These are phyloP conservation scores for Brassica juncea DNA, from an alignment of 345 rosid genomes.

Conservation along the genomic window DNA sequence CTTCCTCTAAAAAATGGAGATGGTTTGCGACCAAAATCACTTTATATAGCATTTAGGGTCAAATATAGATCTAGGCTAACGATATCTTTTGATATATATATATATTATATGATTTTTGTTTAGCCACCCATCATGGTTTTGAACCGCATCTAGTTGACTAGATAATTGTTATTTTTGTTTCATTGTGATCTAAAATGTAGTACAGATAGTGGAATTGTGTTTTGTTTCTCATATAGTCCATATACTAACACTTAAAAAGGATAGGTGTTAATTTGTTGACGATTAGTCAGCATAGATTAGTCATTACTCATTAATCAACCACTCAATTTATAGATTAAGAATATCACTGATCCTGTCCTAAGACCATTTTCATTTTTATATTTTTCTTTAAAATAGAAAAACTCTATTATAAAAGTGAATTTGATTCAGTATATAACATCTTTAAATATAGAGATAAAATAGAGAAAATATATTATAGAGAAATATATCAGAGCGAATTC, in stretches of 20 bases:
- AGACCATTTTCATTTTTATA: too few species aligned
- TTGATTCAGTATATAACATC: too few species aligned
- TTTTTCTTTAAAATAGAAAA: too few species aligned
- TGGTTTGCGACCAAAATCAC: background rate
- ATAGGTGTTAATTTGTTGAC: slow-evolving; percentile 7
- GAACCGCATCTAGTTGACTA: background rate
- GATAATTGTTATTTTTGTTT: background rate
- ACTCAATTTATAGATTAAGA: background rate
- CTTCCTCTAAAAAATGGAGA: background rate
- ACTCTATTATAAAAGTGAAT: too few species aligned
- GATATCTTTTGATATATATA: background rate
- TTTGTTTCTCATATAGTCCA: background rate
- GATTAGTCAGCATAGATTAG: slow-evolving; percentile 13
- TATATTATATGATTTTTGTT: background rate
- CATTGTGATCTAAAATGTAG: background rate
- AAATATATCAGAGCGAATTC: too few species aligned
- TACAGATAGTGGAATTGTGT: background rate
- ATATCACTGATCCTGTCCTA: background rate
- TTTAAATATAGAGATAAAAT: too few species aligned
- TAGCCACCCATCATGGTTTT: background rate
- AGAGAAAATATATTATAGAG: too few species aligned
- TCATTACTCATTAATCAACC: slow-evolving; percentile 18
- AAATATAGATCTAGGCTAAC: background rate
- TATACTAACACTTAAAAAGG: background rate
- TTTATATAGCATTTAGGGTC: background rate